Evolutionary conservation across 2,329 filamentous ascomycete species (phyloP), one percentile per base, ranked within the genome.

Genomic region (Epichloe bromicola): DNA sequence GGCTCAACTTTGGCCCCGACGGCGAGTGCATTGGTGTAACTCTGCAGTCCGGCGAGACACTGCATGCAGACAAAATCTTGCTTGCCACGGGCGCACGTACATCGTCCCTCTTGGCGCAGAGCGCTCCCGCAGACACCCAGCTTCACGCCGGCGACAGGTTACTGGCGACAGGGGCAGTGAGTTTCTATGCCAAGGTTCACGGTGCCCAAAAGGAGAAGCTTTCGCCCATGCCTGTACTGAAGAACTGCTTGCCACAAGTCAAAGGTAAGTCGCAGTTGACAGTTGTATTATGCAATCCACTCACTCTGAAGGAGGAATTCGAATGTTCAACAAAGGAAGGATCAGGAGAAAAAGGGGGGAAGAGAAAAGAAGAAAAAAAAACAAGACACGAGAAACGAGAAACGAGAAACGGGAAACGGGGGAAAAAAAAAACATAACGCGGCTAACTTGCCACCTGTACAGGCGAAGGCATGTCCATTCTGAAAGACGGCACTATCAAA

Each of bases 21-120:
- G 74, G 74, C 14, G 57, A 58, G 44, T 76, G 74, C 57, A 62
- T 58, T 4, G 81, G 81, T 17, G 73, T 82, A 15, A 60, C 61
- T 34, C 70, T 75, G 7, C 65, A 60, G 38, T 67, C 71, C 55
- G 79, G 78, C 2, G 61, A 65, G 20, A 59, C 63, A 2, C 65
- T 77, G 48, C 64, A 58, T 12, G 80, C 78, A 2, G 71, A 77
- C 49, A 75, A 75, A 57, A 65, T 79, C 17, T 61, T 82, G 11
- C 59, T 82, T 34, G 72, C 70, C 40, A 75, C 79, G 0, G 79
- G 78, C 12, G 78, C 79, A 3, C 75, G 76, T 62, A 81, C 78
- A 5, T 74, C 73, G 37, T 63, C 70, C 30, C 58, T 82, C 15
- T 68, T 82, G 48, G 73, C 74, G 30, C 70, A 74, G 14, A 74